Evolutionary conservation across 805 yeast species (phyloP), one percentile per base, ranked within the genome.

Genomic region (Wickerhamomyces ciferrii): DNA sequence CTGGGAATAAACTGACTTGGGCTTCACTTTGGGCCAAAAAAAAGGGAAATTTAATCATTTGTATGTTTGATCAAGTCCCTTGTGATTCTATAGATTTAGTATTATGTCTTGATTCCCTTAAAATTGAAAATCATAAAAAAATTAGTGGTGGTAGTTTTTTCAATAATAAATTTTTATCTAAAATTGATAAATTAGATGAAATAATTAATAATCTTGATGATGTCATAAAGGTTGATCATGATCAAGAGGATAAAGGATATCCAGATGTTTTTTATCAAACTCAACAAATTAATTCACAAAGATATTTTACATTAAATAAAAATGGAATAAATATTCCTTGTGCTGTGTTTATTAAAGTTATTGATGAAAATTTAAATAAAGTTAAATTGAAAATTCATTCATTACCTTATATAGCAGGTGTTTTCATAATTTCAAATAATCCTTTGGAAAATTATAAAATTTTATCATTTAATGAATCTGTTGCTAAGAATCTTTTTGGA

Each of bases 21-120:
- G 90, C 96, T 11, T 86, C 96, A 0, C 65, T 91, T 46, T 92
- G 97, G 97, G 96, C 94, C 0, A 90, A 90, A 56, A 71, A 80
- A 48, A 81, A 83, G 53, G 83, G 83, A 4, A 78, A 78, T 39
- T 65, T 87, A 46, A 74, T 90, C 44, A 84, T 89, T 43, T 83
- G 94, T 69, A 88, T 88, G 69, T 83, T 91, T 59, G 96, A 90
- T 58, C 94, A 88, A 59, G 88, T 90, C 25, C 87, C 81, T 2
- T 79, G 84, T 58, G 81, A 76, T 56, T 80, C 84, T n/a, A 71
- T 81, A 46, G 87, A 83, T 57, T 63, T 83, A 10, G 62, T 72
- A 11, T 65, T 81, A 21, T 69, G 69, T 38, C 48, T 50, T 44
- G 36, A 41, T 13, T 35, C 44, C 4, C 31, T 35, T 9, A 34